Percentiles rank a stretch among this genome's conserved stretches.
Evolutionary conservation across 306 rosid species (phyloP).

Genomic region (Acacia confusa): DNA sequence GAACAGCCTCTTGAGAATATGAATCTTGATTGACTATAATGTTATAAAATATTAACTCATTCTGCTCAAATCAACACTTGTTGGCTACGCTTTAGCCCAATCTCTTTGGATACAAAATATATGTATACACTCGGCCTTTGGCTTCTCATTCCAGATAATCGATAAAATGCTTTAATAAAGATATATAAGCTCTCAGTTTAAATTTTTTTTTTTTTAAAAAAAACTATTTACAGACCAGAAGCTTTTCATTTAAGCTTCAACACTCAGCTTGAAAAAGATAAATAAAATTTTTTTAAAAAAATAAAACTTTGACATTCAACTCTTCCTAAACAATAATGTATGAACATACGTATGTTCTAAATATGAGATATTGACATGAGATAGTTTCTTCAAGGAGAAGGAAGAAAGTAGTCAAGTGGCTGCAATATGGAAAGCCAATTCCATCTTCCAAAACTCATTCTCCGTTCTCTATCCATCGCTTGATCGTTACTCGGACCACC

Average conservation of each 20-base stretch:
- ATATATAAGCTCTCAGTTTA: background rate
- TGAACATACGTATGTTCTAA: background rate
- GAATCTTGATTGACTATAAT: no score
- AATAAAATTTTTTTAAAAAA: no score
- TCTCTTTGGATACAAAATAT: no score
- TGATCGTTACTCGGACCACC: constrained; percentile 28
- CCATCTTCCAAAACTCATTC: constrained; percentile 57
- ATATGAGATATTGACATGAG: no score
- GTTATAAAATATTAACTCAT: no score
- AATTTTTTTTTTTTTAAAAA: background rate
- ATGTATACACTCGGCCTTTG: no score
- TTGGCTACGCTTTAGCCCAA: no score
- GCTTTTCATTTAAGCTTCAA: background rate
- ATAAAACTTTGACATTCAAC: background rate
- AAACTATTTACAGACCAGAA: background rate
- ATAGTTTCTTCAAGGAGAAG: constrained; percentile 40
- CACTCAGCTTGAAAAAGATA: background rate
- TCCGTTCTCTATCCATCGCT: constrained; percentile 41
- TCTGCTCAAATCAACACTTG: no score
- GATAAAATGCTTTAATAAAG: background rate
- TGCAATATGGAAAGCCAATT: constrained; percentile 60
- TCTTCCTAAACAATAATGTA: background rate
- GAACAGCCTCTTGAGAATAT: no score
- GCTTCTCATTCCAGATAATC: background rate
- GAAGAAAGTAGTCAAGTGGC: constrained; percentile 60